phyloP scores from a whole-genome alignment of 2,329 filamentous ascomycete species.

The Penicillium corylophilum region DNA sequence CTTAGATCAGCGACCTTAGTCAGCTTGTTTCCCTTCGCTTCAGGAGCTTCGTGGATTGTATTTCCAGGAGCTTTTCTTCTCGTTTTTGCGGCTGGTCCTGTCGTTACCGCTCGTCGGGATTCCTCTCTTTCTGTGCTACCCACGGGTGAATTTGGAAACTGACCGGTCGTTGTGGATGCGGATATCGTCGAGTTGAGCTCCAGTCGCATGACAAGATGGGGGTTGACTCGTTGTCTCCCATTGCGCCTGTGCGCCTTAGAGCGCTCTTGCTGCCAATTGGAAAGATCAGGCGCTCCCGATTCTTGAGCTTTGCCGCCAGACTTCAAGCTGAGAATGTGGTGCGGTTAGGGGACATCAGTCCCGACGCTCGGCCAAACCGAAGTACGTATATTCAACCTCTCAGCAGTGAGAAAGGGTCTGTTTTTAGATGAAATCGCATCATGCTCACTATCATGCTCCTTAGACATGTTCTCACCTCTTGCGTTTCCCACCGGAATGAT shows the following conservation, averaged over 20 bases:
- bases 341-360: constrained; percentile 79
- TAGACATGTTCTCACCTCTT: constrained; percentile 91
- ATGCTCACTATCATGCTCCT: constrained; percentile 24
- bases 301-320: constrained; percentile 73
- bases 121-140: background rate
- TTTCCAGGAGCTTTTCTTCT: constrained; percentile 4
- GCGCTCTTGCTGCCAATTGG: constrained; percentile 84
- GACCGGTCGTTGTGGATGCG: constrained; percentile 29
- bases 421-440: background rate
- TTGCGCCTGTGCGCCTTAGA: constrained; percentile 87
- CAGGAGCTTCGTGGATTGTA: constrained; percentile 11
- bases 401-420: background rate
- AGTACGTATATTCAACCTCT: constrained; percentile 57
- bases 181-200: constrained; percentile 32
- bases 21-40: constrained; percentile 11
- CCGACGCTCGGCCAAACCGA: constrained; percentile 79
- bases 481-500: constrained; percentile 83
- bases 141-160: constrained; percentile 15
- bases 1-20: constrained; percentile 11
- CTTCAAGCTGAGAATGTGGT: constrained; percentile 78
- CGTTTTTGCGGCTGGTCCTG: background rate
- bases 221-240: constrained; percentile 83
- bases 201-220: constrained; percentile 66
- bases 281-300: constrained; percentile 77
- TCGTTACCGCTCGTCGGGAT: background rate